Conservation (phyloP, 2,329 filamentous ascomycete species). For the Aspergillus fumigatiaffinis region DNA sequence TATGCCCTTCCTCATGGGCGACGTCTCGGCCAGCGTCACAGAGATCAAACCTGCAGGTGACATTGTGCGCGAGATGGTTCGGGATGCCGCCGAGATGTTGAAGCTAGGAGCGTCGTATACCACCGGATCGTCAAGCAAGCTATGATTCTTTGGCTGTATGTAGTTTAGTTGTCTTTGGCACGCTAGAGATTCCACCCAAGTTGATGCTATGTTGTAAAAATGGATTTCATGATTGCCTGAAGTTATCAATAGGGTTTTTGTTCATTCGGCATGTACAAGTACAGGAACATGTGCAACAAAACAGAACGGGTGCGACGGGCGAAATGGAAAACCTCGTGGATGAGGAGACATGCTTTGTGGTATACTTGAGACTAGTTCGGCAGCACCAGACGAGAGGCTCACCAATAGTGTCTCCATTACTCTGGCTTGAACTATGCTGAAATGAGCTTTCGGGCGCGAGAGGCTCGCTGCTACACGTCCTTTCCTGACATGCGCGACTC, state of each 20-base stretch:
- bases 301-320: slow-evolving; percentile 8
- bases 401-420: not conserved
- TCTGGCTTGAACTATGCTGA: not conserved
- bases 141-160: slow-evolving; percentile 31
- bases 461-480: not conserved
- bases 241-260: slow-evolving; percentile 10
- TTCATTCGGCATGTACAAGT: slow-evolving; percentile 28
- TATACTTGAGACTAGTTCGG: not conserved
- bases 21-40: slow-evolving; percentile 75
- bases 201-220: not conserved
- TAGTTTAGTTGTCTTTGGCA: not conserved
- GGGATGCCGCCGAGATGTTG: slow-evolving; percentile 66
- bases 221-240: slow-evolving; percentile 3
- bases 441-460: not conserved
- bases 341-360: not conserved
- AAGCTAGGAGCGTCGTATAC: slow-evolving; percentile 61
- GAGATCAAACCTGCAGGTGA: slow-evolving; percentile 75
- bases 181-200: no score
- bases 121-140: slow-evolving; percentile 37
- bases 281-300: slow-evolving; percentile 19
- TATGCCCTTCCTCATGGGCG: slow-evolving; percentile 86
- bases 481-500: not conserved
- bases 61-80: slow-evolving; percentile 90
- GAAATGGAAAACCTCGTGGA: slow-evolving; percentile 1
- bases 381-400: not conserved